Evolutionary conservation across 306 rosid species (phyloP), one percentile per base, ranked within the genome.

Genomic region (Vigna angularis): DNA sequence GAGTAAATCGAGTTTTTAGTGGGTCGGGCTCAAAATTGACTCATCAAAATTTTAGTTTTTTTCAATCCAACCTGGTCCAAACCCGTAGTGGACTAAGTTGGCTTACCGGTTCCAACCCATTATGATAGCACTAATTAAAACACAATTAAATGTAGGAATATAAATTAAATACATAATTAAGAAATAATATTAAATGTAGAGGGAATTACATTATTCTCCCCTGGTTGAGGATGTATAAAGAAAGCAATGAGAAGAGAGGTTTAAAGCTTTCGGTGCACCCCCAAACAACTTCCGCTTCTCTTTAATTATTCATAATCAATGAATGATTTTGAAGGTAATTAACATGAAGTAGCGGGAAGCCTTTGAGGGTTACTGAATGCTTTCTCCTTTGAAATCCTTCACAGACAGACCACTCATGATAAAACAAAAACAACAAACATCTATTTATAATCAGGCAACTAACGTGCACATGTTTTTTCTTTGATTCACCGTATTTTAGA

Each of bases 321-420:
- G 22, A 62, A 15, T 62, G 44, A 32, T 14, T 42, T 58, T 5
- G 65, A 58, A 0, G 10, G 3, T 15, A 30, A 62, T 20, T 14
- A 6, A 62, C 44, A 61, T 15, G 13, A n/a, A 42, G 57, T 3
- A 11, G 2, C 26, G 32, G 32, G 73, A 80, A 80, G 73, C 74
- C 83, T 79, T n/a, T 62, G 83, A 79, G 83, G 83, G 78, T 71
- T 79, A 50, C 66, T 12, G 16, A 71, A 79, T 51, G 36, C 65
- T 71, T 79, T 50, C 64, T 20, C 82, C 76, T 59, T 78, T 57
- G 26, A 70, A 70, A 26, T 45, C 0, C 45, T 24, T 8, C 26
- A 26, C 64, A 78, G 20, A 45, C 15, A 10, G 11, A 7, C 18
- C 7, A 20, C n/a, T 45, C 38, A 7, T 50, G 4, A 13, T 5